Percentiles rank a stretch among this genome's conserved stretches.
These are phyloP conservation scores for Brasenia schreberi DNA, from an alignment of 164 flowering plant genomes.

Conservation along the genomic window DNA sequence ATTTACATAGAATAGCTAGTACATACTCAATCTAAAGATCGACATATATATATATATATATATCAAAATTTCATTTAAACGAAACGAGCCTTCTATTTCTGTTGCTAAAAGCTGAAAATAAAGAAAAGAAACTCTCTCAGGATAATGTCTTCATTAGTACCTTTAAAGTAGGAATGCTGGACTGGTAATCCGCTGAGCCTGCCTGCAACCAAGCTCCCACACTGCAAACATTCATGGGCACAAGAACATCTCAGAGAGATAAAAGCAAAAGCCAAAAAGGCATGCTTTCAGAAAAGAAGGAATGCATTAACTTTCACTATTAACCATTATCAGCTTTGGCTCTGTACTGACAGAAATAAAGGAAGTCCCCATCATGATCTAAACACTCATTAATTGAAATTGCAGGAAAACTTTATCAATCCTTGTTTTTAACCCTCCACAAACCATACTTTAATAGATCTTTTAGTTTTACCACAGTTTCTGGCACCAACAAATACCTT, in stretches of 20 bases:
- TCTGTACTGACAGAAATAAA: slow-evolving; percentile 33
- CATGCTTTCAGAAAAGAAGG: slow-evolving; percentile 23
- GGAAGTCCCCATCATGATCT: slow-evolving; percentile 32
- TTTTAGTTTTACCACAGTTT: slow-evolving; percentile 32
- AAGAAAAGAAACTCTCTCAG: too few relatives aligned
- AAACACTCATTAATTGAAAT: slow-evolving; percentile 15
- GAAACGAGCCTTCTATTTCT: too few relatives aligned
- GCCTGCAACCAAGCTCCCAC: slow-evolving; percentile 87
- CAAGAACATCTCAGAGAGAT: slow-evolving; percentile 46
- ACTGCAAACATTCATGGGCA: slow-evolving; percentile 29
- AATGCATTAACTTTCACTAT: slow-evolving; percentile 23
- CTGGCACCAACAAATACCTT: slow-evolving; percentile 34
- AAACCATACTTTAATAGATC: slow-evolving; percentile 18
- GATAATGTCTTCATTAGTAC: slow-evolving; percentile 22
- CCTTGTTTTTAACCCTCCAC: slow-evolving; percentile 25
- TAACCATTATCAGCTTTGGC: slow-evolving; percentile 6
- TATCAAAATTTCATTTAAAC: too few relatives aligned
- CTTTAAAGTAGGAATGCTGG: slow-evolving; percentile 47
- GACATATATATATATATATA: too few relatives aligned
- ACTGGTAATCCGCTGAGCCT: slow-evolving; percentile 37
- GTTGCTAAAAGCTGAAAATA: too few relatives aligned
- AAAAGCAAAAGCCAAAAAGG: slow-evolving; percentile 16
- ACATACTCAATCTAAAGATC: too few relatives aligned
- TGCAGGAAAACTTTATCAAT: slow-evolving; percentile 29
- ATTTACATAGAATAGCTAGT: too few relatives aligned